These are phyloP conservation scores for Thermothelomyces thermophilus DNA, from an alignment of 2,329 filamentous ascomycete genomes.

Conservation along the genomic window DNA sequence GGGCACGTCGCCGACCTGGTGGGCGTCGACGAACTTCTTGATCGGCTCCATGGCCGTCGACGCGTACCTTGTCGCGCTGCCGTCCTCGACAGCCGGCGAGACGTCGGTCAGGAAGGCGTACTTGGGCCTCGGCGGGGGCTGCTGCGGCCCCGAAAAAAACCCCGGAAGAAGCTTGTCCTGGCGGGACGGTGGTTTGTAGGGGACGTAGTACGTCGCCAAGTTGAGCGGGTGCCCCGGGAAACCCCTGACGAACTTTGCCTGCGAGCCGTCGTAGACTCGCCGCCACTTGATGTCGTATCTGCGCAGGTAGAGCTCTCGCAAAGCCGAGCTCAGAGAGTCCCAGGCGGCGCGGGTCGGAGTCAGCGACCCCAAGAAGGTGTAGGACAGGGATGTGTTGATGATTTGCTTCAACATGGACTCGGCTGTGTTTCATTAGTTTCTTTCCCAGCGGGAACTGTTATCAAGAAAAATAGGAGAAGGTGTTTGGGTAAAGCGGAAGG, in stretches of 20 bases:
- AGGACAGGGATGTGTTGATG: background rate
- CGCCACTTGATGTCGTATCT: background rate
- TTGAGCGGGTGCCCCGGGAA: background rate
- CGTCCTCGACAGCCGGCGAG: background rate
- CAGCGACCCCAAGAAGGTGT: background rate
- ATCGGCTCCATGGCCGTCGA: background rate
- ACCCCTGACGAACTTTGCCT: background rate
- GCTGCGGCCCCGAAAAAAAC: background rate
- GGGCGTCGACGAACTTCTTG: background rate
- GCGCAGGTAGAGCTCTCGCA: background rate
- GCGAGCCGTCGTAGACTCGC: background rate
- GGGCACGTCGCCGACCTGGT: background rate
- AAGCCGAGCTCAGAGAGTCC: background rate
- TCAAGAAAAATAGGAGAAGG: too few species aligned
- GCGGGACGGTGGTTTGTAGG: background rate
- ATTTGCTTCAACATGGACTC: background rate
- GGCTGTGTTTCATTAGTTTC: background rate
- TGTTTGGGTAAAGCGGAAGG: too few species aligned
- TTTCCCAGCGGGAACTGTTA: background rate
- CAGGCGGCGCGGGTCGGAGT: background rate
- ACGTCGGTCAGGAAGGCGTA: background rate
- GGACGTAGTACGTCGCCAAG: background rate
- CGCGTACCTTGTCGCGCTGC: background rate
- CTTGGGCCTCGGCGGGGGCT: background rate
- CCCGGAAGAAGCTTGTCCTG: background rate